phyloP scores from a whole-genome alignment of 805 yeast species.

The Wickerhamomyces strasburgensis region DNA sequence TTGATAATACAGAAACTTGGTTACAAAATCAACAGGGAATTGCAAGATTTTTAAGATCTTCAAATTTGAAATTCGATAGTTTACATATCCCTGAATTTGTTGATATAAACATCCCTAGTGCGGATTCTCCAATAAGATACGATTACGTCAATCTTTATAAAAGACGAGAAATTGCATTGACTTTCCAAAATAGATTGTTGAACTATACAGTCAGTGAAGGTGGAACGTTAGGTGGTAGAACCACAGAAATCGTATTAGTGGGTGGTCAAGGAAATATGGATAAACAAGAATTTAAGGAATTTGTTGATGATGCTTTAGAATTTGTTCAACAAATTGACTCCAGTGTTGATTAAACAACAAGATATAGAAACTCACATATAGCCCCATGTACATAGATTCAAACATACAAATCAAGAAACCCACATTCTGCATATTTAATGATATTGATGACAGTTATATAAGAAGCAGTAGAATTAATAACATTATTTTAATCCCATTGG shows the following conservation, averaged over 20 bases:
- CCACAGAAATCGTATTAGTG: constrained; percentile 44
- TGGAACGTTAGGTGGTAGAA: constrained; percentile 54
- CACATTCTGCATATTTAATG: too few species aligned
- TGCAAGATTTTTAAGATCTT: constrained; percentile 32
- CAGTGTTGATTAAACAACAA: not conserved
- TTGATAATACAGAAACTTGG: constrained; percentile 14
- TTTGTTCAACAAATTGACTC: constrained; percentile 15
- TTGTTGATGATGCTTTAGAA: constrained; percentile 15
- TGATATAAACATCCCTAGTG: constrained; percentile 31
- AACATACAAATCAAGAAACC: not conserved
- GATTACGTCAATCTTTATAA: constrained; percentile 38
- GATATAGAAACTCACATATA: constrained; percentile 4
- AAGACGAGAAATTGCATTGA: constrained; percentile 41
- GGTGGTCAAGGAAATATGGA: constrained; percentile 26
- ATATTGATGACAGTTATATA: not conserved
- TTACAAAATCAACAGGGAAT: constrained; percentile 38
- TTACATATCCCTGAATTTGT: constrained; percentile 36
- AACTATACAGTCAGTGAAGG: constrained; percentile 49
- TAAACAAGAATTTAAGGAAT: constrained; percentile 13
- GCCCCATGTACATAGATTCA: too few species aligned
- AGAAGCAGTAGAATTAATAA: not conserved
- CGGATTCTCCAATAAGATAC: constrained; percentile 37
- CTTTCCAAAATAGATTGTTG: constrained; percentile 30
- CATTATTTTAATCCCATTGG: constrained; percentile 46
- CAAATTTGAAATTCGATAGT: constrained; percentile 39